Conservation (phyloP, 139 green algal species). For the Astrephomene gubernaculifera region DNA sequence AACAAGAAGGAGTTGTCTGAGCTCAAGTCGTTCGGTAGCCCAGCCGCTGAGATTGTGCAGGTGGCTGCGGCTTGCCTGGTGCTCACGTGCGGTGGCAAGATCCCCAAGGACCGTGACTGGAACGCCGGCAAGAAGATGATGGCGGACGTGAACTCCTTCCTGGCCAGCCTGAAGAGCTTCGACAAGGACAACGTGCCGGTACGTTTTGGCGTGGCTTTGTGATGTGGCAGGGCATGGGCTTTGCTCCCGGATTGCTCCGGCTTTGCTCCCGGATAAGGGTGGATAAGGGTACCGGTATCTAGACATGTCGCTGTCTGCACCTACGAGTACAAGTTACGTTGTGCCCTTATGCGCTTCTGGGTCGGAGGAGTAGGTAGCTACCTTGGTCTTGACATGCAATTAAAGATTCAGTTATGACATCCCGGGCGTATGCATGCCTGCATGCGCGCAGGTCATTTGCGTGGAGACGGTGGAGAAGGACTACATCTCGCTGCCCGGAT, state of each 20-base stretch:
- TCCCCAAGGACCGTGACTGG: constrained; percentile 92
- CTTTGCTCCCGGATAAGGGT: too few species aligned
- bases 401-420: too few species aligned
- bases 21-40: constrained; percentile 92
- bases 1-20: constrained; percentile 93
- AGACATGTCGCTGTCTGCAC: too few species aligned
- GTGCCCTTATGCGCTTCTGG: too few species aligned
- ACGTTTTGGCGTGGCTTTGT: neutral
- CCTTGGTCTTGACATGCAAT: too few species aligned
- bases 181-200: constrained; percentile 93
- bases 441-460: constrained; percentile 87
- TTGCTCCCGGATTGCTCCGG: neutral
- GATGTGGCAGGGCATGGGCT: neutral
- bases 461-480: constrained; percentile 67
- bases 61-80: constrained; percentile 89
- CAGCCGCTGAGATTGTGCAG: constrained; percentile 83
- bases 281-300: too few species aligned
- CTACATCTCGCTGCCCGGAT: constrained; percentile 89
- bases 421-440: too few species aligned
- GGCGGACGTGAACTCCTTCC: constrained; percentile 91
- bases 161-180: constrained; percentile 88
- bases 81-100: constrained; percentile 85
- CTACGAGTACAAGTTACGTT: too few species aligned
- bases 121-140: constrained; percentile 86
- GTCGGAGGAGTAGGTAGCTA: too few species aligned